Evolutionary conservation across 140 eudicot species (phyloP), one percentile per base, ranked within the genome.

Genomic region (Ambrosia hybrid): DNA sequence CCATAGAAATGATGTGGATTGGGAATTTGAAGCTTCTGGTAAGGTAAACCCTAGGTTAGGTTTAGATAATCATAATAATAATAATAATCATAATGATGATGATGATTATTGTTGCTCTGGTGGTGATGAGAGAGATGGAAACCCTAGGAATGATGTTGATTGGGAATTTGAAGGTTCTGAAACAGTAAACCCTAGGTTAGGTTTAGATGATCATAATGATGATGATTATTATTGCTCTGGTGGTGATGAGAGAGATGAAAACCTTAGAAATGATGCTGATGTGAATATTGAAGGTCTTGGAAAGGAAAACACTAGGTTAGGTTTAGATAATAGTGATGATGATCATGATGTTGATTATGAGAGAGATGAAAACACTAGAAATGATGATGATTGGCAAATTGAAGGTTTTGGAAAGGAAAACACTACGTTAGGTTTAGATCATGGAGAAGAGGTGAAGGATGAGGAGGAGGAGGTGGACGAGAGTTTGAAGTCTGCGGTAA

Each of bases 251-350:
- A 74, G 56, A 43, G 68, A 46, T 36, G 59, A 52, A 64, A 66
- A 78, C 73, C 68, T 43, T 66, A 75, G 52, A 41, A 13, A 39
- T 2, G 43, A 16, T 45, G 30, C 9, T 8, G 70, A 46, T 51
- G 71, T 26, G 12, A 52, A 45, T 0, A 38, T n/a, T 9, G 63
- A 72, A 70, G 71, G 16, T 68, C 41, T 6, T 57, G 64, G 65
- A 43, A 65, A 11, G 37, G 70, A 57, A 72, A 72, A 36, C 68
- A 57, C 78, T 71, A 78, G 56, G 30, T 74, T 65, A 53, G 69
- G 15, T 17, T 46, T 66, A 56, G 72, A 64, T 63, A 67, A 9
- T 14, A 72, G 2, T 30, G 75, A 39, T 39, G 8, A 39, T 39
- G 45, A 39, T 39, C 7, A 39, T 39, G 45, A 1, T 46, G 52